Evolutionary conservation across 164 flowering plant genomes (phyloP), one percentile per base, ranked within the genome.

Genomic region (Kalanchoe fedtschenkoi): DNA sequence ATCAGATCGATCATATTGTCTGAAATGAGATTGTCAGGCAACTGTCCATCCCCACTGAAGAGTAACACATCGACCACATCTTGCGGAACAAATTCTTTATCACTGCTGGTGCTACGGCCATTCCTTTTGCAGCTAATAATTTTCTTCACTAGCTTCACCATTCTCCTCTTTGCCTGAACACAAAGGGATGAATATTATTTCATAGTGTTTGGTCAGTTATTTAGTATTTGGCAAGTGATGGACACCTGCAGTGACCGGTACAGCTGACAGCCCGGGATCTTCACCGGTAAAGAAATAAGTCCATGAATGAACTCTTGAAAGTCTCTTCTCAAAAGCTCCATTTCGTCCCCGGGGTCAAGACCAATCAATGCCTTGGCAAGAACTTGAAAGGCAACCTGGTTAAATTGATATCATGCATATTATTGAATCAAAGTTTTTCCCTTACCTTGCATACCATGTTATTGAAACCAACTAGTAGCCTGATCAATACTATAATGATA

Each of bases 1-100:
- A 93, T 93, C 76, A 93, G 71, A 71, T 90, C 99, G 43, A 93
- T 87, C 76, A 88, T 75, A 65, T 93, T 93, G 38, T 83, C 88
- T 2, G 95, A 86, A 35, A 93, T 88, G 41, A 90, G 53, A 24
- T 83, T 86, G 42, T 79, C 84, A 2, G 88, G 81, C 33, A 89
- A 62, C 66, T 81, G 74, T 43, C 75, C 82, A 60, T 76, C 81
- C 0, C 71, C 37, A 65, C 85, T 85, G n/a, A 72, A 77, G 1
- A 88, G 72, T 70, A 92, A 71, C 16, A 83, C 89, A 63, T 92
- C 98, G 19, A 81, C 42, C 13, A 85, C 87, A 64, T 92, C 98
- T 70, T 67, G 77, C 61, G 87, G 77, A 22, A 34, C 70, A 17
- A 73, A 33, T 15, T 35, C 65, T 29, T 64, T 60, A 17, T 33